Evolutionary conservation across 2,329 filamentous ascomycete species (phyloP).

Genomic region (Dactylellina cionopaga): DNA sequence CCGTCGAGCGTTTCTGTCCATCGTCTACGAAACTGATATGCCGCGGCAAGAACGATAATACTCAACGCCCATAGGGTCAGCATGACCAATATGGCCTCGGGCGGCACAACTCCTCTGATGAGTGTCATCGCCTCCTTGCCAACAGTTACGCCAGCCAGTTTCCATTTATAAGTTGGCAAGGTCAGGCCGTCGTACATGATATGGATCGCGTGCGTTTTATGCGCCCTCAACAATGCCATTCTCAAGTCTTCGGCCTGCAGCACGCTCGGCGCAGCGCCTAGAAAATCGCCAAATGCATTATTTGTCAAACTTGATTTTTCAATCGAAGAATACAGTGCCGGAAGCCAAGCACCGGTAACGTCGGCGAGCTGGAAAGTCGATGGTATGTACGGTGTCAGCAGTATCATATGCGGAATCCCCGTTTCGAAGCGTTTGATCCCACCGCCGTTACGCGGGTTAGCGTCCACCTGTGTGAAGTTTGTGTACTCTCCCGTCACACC

Average conservation of each 20-base stretch:
- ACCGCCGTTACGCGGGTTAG: constrained; percentile 27
- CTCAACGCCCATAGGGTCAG: constrained; percentile 33
- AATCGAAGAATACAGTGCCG: constrained; percentile 28
- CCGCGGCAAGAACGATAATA: constrained; percentile 21
- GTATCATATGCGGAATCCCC: constrained; percentile 31
- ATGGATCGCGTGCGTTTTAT: constrained; percentile 37
- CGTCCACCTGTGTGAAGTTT: constrained; percentile 27
- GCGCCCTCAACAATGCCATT: constrained; percentile 28
- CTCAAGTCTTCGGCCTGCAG: constrained; percentile 31
- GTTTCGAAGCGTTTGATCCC: constrained; percentile 49
- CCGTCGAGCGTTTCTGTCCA: constrained; percentile 48
- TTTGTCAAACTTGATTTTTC: constrained; percentile 42
- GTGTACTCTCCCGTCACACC: constrained; percentile 35
- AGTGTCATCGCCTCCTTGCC: constrained; percentile 17
- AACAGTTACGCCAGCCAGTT: constrained; percentile 24
- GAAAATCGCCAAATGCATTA: constrained; percentile 41
- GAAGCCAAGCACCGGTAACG: constrained; percentile 19
- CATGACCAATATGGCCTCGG: constrained; percentile 24
- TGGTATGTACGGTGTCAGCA: constrained; percentile 29
- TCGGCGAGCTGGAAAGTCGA: not conserved
- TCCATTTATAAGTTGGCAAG: constrained; percentile 31
- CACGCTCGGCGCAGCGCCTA: constrained; percentile 32
- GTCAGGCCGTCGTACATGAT: constrained; percentile 49
- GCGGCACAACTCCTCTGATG: constrained; percentile 31
- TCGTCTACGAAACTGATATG: constrained; percentile 38